A percentile compares a stretch with the other conserved stretches of the same genome.
Conservation (phyloP, 1,284 basidiomycete genomes). For the Naganishia liquefaciens region DNA sequence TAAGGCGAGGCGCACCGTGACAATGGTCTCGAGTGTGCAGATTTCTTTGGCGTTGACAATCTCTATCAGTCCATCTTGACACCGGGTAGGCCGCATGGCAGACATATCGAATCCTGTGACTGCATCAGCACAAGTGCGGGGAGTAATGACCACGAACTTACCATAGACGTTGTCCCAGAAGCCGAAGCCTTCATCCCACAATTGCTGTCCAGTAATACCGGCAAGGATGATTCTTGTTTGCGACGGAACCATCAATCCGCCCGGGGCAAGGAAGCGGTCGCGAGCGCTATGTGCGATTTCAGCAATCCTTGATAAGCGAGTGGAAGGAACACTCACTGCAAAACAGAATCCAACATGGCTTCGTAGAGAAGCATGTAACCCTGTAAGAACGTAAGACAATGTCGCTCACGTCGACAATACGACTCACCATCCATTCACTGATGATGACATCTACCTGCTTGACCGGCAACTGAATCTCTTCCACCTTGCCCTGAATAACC, state of each 20-base stretch:
- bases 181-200: constrained; percentile 74
- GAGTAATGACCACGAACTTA: constrained; percentile 45
- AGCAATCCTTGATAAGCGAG: neutral
- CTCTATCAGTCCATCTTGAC: constrained; percentile 76
- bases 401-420: neutral
- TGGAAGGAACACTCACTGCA: constrained; percentile 54
- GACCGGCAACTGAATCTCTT: constrained; percentile 69
- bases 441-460: constrained; percentile 87
- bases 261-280: constrained; percentile 74
- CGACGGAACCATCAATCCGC: constrained; percentile 86
- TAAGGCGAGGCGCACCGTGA: constrained; percentile 62
- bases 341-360: constrained; percentile 94
- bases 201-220: constrained; percentile 72
- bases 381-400: constrained; percentile 33
- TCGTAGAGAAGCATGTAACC: constrained; percentile 88
- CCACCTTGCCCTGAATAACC: constrained; percentile 83
- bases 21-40: constrained; percentile 65
- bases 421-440: constrained; percentile 89
- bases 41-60: constrained; percentile 70
- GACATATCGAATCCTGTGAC: constrained; percentile 76
- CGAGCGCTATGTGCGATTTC: constrained; percentile 59
- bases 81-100: constrained; percentile 68
- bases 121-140: constrained; percentile 6
- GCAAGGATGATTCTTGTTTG: constrained; percentile 83
- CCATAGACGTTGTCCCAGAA: constrained; percentile 95